These are phyloP conservation scores for Wickerhamomyces chambardii DNA, from an alignment of 805 yeast species.

Conservation along the genomic window DNA sequence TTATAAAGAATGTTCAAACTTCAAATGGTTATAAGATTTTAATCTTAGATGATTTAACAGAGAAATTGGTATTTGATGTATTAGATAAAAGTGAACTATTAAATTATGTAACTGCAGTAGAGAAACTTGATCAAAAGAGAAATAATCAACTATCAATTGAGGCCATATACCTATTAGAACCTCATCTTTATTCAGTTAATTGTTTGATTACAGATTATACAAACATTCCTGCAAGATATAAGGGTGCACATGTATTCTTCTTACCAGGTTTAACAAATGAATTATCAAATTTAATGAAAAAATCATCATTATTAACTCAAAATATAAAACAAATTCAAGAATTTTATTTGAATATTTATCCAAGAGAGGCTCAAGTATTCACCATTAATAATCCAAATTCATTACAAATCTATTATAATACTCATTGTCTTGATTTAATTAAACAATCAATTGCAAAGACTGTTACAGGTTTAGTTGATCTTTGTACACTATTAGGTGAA, in stretches of 20 bases:
- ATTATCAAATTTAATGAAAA: conserved; percentile 18
- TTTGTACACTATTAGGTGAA: conserved; percentile 78
- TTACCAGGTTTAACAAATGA: conserved; percentile 44
- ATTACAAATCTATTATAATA: conserved; percentile 65
- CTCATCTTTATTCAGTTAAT: conserved; percentile 55
- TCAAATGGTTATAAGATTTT: conserved; percentile 36
- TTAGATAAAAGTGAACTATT: conserved; percentile 40
- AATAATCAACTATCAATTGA: conserved; percentile 57
- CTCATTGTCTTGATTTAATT: conserved; percentile 52
- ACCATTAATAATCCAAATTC: conserved; percentile 57
- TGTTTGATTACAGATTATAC: conserved; percentile 74
- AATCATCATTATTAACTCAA: conserved; percentile 19
- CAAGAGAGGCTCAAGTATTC: conserved; percentile 65
- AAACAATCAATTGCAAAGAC: conserved; percentile 46
- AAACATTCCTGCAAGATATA: conserved; percentile 61
- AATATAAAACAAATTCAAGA: conserved; percentile 24
- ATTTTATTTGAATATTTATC: conserved; percentile 42
- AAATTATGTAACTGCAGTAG: conserved; percentile 53
- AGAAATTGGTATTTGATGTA: conserved; percentile 34
- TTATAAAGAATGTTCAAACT: conserved; percentile 32
- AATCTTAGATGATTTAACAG: conserved; percentile 50
- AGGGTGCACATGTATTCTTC: conserved; percentile 63
- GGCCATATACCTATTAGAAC: conserved; percentile 74
- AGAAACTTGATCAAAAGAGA: conserved; percentile 51
- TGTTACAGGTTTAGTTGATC: conserved; percentile 56